Percentiles rank a stretch among this genome's conserved stretches.
Conservation (phyloP, 257 asterid genomes). For the Nicotiana obtusifolia region DNA sequence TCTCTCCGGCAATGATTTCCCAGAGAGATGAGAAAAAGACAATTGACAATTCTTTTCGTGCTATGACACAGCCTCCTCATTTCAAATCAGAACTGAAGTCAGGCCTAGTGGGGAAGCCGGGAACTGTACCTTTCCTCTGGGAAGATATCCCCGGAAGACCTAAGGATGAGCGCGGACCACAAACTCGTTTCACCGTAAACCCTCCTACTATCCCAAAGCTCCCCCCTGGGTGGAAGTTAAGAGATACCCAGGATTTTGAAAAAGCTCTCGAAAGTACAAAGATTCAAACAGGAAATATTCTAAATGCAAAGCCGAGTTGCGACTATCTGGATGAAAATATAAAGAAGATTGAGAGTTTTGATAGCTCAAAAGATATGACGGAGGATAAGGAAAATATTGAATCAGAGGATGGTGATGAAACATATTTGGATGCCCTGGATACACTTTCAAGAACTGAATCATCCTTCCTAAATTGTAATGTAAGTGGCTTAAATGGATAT, state of each 20-base stretch:
- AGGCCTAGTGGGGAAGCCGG: constrained; percentile 59
- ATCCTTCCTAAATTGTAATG: constrained; percentile 59
- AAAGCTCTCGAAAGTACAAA: constrained; percentile 6
- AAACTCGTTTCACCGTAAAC: not conserved
- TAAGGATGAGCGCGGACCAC: constrained; percentile 32
- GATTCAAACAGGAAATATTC: constrained; percentile 3
- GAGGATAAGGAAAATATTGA: constrained; percentile 30
- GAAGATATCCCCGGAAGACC: constrained; percentile 73
- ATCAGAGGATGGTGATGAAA: constrained; percentile 45
- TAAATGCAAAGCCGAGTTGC: not conserved
- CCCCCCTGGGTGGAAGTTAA: constrained; percentile 51
- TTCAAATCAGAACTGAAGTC: constrained; percentile 59
- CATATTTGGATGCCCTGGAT: constrained; percentile 67
- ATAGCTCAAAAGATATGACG: constrained; percentile 12
- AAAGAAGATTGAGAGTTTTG: constrained; percentile 15
- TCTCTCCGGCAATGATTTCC: constrained; percentile 23
- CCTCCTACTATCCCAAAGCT: constrained; percentile 54
- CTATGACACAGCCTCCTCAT: constrained; percentile 40
- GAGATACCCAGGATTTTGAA: constrained; percentile 23
- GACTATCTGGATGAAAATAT: constrained; percentile 13
- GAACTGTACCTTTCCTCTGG: constrained; percentile 71
- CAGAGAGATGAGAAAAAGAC: constrained; percentile 23
- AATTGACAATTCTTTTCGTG: constrained; percentile 10
- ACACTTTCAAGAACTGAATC: constrained; percentile 69
- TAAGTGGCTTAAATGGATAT: constrained; percentile 57